Conservation (phyloP, 352 stramenopile genomes). For the Phytopythium montanum region DNA sequence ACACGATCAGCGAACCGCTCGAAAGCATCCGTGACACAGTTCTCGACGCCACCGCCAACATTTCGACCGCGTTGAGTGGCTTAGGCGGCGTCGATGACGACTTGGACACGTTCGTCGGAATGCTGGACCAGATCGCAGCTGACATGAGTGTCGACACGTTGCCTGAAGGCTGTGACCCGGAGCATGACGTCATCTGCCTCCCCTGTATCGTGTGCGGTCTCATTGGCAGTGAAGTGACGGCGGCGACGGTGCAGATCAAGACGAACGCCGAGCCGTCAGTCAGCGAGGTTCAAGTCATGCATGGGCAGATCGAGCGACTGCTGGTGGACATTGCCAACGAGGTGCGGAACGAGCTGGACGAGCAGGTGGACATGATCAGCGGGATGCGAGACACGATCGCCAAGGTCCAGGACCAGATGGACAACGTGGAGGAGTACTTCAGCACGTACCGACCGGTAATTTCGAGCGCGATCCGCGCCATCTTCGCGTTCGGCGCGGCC, state of each 20-base stretch:
- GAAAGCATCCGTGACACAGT: slow-evolving; percentile 43
- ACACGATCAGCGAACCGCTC: slow-evolving; percentile 32
- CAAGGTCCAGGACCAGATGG: slow-evolving; percentile 23
- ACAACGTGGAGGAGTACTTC: slow-evolving; percentile 31
- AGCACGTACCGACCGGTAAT: slow-evolving; percentile 31
- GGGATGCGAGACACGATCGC: slow-evolving; percentile 26
- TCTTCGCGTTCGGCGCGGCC: slow-evolving; percentile 44
- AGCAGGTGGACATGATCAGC: slow-evolving; percentile 25
- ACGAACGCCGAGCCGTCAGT: slow-evolving; percentile 35
- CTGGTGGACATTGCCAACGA: slow-evolving; percentile 36
- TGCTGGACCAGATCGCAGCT: slow-evolving; percentile 24
- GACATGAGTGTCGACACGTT: slow-evolving; percentile 25
- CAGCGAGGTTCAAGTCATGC: slow-evolving; percentile 24
- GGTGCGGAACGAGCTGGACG: slow-evolving; percentile 38
- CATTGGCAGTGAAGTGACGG: slow-evolving; percentile 30
- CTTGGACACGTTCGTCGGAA: slow-evolving; percentile 16
- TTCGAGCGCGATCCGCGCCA: slow-evolving; percentile 32
- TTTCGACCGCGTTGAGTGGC: slow-evolving; percentile 25
- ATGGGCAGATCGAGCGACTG: slow-evolving; percentile 24
- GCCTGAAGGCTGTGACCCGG: slow-evolving; percentile 21
- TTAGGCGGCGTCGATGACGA: slow-evolving; percentile 48
- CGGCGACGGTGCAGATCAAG: slow-evolving; percentile 28
- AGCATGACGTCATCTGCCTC: slow-evolving; percentile 26
- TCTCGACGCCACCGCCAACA: slow-evolving; percentile 18
- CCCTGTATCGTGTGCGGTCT: slow-evolving; percentile 30